A percentile compares a stretch with the other conserved stretches of the same genome.
These are phyloP conservation scores for Globisporangium canariense DNA, from an alignment of 352 stramenopile species.

Conservation along the genomic window DNA sequence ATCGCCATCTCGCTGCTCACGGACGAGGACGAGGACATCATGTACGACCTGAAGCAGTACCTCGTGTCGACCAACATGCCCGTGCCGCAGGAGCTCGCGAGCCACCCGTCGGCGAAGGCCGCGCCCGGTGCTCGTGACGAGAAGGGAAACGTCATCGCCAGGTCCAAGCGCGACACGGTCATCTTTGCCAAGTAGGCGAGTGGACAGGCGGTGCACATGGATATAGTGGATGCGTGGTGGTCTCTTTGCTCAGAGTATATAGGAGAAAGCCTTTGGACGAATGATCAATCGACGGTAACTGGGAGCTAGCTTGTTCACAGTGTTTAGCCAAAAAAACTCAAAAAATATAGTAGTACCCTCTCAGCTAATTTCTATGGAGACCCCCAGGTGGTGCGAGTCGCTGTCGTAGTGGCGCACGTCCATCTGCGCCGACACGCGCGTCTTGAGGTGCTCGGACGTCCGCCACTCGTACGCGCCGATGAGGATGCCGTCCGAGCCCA, in stretches of 20 bases:
- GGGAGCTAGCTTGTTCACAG: not conserved
- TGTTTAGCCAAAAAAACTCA: constrained; percentile 3
- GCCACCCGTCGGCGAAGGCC: constrained; percentile 91
- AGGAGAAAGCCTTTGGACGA: constrained; percentile 1
- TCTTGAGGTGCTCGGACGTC: constrained; percentile 71
- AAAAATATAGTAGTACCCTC: constrained; percentile 9
- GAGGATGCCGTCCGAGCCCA: constrained; percentile 72
- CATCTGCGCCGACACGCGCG: constrained; percentile 71
- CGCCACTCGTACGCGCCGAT: constrained; percentile 78
- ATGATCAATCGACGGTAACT: not conserved
- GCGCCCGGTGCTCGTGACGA: constrained; percentile 77
- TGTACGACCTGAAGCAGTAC: constrained; percentile 97
- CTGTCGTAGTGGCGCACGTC: constrained; percentile 82
- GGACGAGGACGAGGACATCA: constrained; percentile 96
- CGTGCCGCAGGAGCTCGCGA: constrained; percentile 92
- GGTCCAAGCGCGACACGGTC: constrained; percentile 83
- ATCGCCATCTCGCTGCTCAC: constrained; percentile 98
- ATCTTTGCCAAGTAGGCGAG: constrained; percentile 77
- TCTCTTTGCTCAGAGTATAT: constrained; percentile 3
- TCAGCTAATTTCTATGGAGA: constrained; percentile 82
- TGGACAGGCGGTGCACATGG: too few species aligned
- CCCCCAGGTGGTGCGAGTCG: constrained; percentile 77
- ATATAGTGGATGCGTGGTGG: too few species aligned
- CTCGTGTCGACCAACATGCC: constrained; percentile 93
- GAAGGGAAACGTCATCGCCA: constrained; percentile 85